Evolutionary conservation across 192 early-diverging fungal species (phyloP).

Genomic region (Thamnidium elegans): DNA sequence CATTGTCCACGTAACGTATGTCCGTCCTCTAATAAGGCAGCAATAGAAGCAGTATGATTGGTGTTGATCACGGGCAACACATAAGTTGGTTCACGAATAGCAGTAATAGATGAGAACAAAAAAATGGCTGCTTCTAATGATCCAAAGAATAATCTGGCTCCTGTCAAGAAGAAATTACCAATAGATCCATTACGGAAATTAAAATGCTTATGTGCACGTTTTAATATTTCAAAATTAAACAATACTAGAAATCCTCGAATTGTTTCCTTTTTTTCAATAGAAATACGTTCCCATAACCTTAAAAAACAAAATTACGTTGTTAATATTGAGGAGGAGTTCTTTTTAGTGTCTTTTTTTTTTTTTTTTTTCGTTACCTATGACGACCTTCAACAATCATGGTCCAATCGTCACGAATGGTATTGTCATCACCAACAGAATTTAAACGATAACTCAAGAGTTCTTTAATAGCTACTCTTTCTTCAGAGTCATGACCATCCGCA

Average conservation of each 20-base stretch:
- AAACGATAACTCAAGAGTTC: constrained; percentile 68
- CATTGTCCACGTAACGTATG: constrained; percentile 67
- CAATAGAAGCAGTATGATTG: constrained; percentile 61
- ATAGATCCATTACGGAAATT: constrained; percentile 73
- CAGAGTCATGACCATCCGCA: constrained; percentile 47
- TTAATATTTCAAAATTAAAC: constrained; percentile 66
- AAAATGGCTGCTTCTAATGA: constrained; percentile 70
- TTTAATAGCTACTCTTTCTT: constrained; percentile 60
- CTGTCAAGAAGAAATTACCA: constrained; percentile 79
- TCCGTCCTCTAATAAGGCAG: constrained; percentile 64
- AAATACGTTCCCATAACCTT: constrained; percentile 50
- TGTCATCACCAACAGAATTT: constrained; percentile 49
- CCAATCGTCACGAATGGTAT: constrained; percentile 71
- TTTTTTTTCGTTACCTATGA: constrained; percentile 52
- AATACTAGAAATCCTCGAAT: constrained; percentile 71
- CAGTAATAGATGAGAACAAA: constrained; percentile 67
- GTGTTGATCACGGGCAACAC: constrained; percentile 72
- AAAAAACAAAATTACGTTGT: neutral
- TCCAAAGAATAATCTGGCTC: constrained; percentile 71
- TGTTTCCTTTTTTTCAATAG: constrained; percentile 57
- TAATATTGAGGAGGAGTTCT: neutral
- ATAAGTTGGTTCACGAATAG: constrained; percentile 58
- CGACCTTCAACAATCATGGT: constrained; percentile 67
- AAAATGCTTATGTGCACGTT: constrained; percentile 59
- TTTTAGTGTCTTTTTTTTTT: too few species aligned